Percentiles rank a stretch among this genome's conserved stretches.
Conservation (phyloP, 1,284 basidiomycete species). For the Sutorius eximius region DNA sequence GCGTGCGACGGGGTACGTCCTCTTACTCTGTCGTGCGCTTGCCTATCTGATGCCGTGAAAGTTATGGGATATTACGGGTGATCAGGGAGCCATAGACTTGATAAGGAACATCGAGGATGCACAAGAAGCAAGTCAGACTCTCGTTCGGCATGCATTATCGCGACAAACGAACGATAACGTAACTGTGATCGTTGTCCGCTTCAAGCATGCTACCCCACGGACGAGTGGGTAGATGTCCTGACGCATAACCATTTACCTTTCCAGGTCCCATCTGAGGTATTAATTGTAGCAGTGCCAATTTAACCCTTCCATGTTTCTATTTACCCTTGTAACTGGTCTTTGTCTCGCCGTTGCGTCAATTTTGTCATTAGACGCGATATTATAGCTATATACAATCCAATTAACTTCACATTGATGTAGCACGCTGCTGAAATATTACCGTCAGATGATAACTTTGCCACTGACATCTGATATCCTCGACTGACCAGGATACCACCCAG, state of each 20-base stretch:
- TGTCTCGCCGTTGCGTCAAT: not conserved
- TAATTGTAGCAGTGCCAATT: constrained; percentile 9
- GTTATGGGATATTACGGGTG: constrained; percentile 96
- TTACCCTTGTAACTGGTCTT: constrained; percentile 3
- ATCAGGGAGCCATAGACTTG: constrained; percentile 90
- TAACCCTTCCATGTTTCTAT: not conserved
- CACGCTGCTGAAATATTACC: not conserved
- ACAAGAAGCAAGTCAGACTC: constrained; percentile 75
- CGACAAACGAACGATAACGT: constrained; percentile 93
- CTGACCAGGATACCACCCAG: not conserved
- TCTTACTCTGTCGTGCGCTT: not conserved
- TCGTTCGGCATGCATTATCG: constrained; percentile 84
- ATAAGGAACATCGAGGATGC: constrained; percentile 76
- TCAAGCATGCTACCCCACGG: constrained; percentile 42
- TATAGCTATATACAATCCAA: not conserved
- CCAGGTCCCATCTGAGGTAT: constrained; percentile 1
- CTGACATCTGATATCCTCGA: not conserved
- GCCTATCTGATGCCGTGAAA: constrained; percentile 34
- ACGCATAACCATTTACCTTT: constrained; percentile 4
- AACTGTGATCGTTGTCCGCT: constrained; percentile 75
- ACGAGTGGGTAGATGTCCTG: constrained; percentile 16
- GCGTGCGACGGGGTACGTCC: constrained; percentile 94
- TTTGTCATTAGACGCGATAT: constrained; percentile 10
- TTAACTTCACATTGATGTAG: constrained; percentile 4
- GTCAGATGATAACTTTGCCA: not conserved